Base-by-base conservation (phyloP, 352 stramenopile species). In the Globisporangium paroecandrum region DNA sequence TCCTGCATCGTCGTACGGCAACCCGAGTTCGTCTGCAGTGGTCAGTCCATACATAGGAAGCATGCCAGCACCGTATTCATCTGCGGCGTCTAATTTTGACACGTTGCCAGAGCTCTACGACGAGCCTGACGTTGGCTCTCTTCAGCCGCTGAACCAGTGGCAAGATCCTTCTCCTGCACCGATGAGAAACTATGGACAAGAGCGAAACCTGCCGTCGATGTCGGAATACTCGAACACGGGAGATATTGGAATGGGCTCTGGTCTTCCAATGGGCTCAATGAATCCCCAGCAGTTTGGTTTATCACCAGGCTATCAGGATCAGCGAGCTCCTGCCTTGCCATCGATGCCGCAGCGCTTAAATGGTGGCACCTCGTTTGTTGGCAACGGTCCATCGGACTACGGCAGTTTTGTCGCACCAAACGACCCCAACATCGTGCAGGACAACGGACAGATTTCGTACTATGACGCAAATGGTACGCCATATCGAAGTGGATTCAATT, bases 401-500 rank as follows among this genome's bases (percentile, higher is more conserved):
- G 47, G 22, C 13, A 75, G 65, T 13, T 91, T 93, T 54, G 78
- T 91, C 10, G 77, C 85, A 12, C 72, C 79, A 0, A 93, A 93
- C 56, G 78, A 90, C 12, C 71, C 78, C 0, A 85, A 74, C 46
- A 58, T 89, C 8, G 64, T 69, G 2, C 65, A 74, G 10, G 59
- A 75, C 54, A 75, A 83, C 64, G 56, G 76, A 32, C 77, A 79
- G n/a, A 75, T 91, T 20, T 79, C 77, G 60, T 93, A 81, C 62
- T 93, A 84, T 47, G 83, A 90, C 60, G 77, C 83, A 2, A 89
- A 90, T 20, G 82, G 70, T 20, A 89, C 82, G 41, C 85, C 81
- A 0, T 93, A 82, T 58, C 83, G 85, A 25, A 85, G 77, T 57
- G 73, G 70, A 13, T 78, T 82, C 58, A 74, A 83, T 34, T 89